A percentile compares a stretch with the other conserved stretches of the same genome.
These are phyloP conservation scores for Apiospora marii DNA, from an alignment of 2,329 filamentous ascomycete species.

Conservation along the genomic window DNA sequence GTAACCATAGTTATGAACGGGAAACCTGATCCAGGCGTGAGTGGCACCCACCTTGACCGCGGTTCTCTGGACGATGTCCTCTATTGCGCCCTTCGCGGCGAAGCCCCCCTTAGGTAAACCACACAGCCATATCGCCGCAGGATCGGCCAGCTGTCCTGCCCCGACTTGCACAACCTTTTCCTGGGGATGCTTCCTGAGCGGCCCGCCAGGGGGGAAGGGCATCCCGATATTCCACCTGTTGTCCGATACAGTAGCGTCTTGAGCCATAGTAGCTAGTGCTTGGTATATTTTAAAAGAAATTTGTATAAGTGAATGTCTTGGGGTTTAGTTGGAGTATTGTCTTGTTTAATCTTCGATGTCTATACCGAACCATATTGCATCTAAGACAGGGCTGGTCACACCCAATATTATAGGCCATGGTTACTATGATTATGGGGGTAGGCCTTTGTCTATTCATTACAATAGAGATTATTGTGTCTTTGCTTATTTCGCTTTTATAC, in stretches of 20 bases:
- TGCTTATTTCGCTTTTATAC: background rate
- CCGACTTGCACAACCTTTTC: background rate
- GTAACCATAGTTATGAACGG: background rate
- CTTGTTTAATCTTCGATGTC: background rate
- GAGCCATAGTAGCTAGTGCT: background rate
- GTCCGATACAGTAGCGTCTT: background rate
- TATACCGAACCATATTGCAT: background rate
- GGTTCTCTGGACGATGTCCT: background rate
- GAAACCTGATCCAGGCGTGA: background rate
- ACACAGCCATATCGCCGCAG: background rate
- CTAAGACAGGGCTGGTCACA: background rate
- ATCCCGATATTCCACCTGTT: slow-evolving; percentile 6
- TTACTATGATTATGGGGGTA: background rate
- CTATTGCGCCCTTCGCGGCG: background rate
- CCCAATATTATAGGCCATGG: background rate
- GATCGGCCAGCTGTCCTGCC: background rate
- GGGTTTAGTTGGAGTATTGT: too few relatives aligned
- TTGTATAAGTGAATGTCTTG: background rate
- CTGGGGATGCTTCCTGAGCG: background rate
- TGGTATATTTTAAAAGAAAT: background rate
- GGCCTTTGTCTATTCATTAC: background rate
- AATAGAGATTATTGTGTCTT: background rate
- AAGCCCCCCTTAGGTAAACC: background rate
- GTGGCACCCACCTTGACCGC: background rate
- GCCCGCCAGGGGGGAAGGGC: background rate